Evolutionary conservation across 176 grass and related monocot genomes (phyloP).

Genomic region (Echinochloa phyllopogon): DNA sequence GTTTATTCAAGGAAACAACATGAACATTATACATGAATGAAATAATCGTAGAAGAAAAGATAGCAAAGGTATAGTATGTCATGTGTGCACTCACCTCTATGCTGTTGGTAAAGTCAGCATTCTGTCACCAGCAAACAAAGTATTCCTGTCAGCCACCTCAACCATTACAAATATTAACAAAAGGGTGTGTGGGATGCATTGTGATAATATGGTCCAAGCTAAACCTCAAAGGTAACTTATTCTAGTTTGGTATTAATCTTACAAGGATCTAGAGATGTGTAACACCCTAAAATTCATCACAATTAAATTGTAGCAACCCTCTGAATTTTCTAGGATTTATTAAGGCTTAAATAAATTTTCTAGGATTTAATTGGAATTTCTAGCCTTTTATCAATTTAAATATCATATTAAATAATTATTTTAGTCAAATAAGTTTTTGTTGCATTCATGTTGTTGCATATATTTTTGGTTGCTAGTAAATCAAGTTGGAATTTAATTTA

Average conservation of each 20-base stretch:
- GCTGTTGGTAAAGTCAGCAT: conserved; percentile 67
- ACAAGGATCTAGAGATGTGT: conserved; percentile 42
- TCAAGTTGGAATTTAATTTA: no score
- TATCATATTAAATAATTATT: no score
- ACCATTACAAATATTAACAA: conserved; percentile 80
- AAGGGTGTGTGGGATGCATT: conserved; percentile 33
- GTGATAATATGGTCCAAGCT: conserved; percentile 24
- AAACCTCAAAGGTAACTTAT: conserved; percentile 36
- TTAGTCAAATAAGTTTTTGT: no score
- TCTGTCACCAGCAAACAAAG: conserved; percentile 86
- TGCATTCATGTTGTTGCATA: no score
- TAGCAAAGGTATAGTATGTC: conserved; percentile 35
- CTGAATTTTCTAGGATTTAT: no score
- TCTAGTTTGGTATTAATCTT: conserved; percentile 18
- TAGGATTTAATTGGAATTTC: no score
- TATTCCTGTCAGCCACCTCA: conserved; percentile 82
- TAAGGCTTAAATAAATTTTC: no score
- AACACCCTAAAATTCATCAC: no score
- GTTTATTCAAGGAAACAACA: conserved; percentile 18
- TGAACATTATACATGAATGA: neutral
- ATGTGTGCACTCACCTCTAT: conserved; percentile 61
- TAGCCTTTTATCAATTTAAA: no score
- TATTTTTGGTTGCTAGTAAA: no score
- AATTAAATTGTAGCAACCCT: no score
- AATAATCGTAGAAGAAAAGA: conserved; percentile 33